Conservation (phyloP, 2,329 filamentous ascomycete species). For the Herpomyces periplanetae region DNA sequence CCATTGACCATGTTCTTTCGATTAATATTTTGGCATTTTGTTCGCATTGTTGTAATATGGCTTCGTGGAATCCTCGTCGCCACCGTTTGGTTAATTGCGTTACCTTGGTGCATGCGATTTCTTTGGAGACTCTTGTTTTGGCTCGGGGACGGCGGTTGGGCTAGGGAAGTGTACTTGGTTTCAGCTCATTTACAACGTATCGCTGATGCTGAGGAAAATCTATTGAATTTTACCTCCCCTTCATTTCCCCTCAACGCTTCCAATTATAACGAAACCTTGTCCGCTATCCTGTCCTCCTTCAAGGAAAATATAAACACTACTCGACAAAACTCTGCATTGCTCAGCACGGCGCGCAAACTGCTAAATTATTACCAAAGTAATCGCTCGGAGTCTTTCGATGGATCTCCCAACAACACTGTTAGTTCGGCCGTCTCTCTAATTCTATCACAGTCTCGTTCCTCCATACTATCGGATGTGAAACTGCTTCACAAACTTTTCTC, state of each 20-base stretch:
- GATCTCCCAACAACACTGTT: constrained; percentile 6
- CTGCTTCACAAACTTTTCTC: constrained; percentile 17
- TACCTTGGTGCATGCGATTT: constrained; percentile 63
- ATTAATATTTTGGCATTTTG: constrained; percentile 30
- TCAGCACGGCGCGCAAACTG: too few relatives aligned
- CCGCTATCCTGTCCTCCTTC: not conserved
- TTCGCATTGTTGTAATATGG: constrained; percentile 34
- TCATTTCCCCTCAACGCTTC: constrained; percentile 7
- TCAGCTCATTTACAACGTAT: constrained; percentile 9
- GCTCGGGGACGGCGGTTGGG: constrained; percentile 42
- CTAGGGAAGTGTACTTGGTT: constrained; percentile 9
- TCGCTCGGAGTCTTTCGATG: not conserved
- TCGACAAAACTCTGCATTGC: not conserved
- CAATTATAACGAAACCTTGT: too few relatives aligned
- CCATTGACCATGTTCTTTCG: constrained; percentile 42
- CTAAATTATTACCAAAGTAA: constrained; percentile 7
- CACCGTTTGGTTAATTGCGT: constrained; percentile 50
- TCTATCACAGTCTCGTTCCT: constrained; percentile 6
- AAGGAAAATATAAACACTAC: not conserved
- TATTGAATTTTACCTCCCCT: constrained; percentile 3
- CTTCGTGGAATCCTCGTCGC: constrained; percentile 34
- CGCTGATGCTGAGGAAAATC: constrained; percentile 4
- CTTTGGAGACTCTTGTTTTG: constrained; percentile 85
- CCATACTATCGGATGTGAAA: constrained; percentile 16
- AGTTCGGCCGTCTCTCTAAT: constrained; percentile 5